A percentile compares a stretch with the other conserved stretches of the same genome.
Conservation (phyloP, 129 eudicot species). For the Flaveria ramosissima region DNA sequence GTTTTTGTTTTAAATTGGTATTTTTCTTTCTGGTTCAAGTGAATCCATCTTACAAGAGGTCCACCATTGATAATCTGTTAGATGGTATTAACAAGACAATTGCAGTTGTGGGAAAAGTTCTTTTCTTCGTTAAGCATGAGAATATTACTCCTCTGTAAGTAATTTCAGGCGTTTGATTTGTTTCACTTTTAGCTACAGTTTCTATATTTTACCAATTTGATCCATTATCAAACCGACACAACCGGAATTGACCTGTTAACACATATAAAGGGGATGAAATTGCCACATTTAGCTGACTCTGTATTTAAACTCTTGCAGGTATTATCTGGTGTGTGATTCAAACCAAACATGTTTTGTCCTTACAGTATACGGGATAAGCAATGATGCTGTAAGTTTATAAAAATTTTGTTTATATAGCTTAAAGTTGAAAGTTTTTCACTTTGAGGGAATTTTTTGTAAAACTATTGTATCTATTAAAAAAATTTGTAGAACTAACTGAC, state of each 20-base stretch:
- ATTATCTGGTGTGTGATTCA: conserved; percentile 77
- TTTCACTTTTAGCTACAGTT: background rate
- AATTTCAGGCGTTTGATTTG: background rate
- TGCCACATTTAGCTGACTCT: conserved; percentile 1
- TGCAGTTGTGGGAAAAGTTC: conserved; percentile 74
- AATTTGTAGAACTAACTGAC: too few relatives aligned
- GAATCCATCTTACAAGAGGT: conserved; percentile 57
- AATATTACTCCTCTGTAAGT: conserved; percentile 76
- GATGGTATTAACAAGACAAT: conserved; percentile 76
- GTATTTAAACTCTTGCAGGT: conserved; percentile 54
- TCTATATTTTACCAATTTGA: background rate
- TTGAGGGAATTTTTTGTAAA: background rate
- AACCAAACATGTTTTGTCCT: conserved; percentile 69
- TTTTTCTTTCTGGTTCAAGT: conserved; percentile 46
- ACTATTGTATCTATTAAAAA: background rate
- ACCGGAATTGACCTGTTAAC: background rate
- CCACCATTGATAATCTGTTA: conserved; percentile 50
- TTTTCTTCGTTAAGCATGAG: conserved; percentile 67
- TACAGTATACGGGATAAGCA: conserved; percentile 69
- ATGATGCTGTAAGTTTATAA: conserved; percentile 47
- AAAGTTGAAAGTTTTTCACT: conserved; percentile 16
- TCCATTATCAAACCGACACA: background rate
- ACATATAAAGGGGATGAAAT: background rate
- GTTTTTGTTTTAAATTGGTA: conserved; percentile 4
- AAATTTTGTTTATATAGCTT: conserved; percentile 11